Evolutionary conservation across 78 protist species (phyloP).

Genomic region (Guillardia theta): DNA sequence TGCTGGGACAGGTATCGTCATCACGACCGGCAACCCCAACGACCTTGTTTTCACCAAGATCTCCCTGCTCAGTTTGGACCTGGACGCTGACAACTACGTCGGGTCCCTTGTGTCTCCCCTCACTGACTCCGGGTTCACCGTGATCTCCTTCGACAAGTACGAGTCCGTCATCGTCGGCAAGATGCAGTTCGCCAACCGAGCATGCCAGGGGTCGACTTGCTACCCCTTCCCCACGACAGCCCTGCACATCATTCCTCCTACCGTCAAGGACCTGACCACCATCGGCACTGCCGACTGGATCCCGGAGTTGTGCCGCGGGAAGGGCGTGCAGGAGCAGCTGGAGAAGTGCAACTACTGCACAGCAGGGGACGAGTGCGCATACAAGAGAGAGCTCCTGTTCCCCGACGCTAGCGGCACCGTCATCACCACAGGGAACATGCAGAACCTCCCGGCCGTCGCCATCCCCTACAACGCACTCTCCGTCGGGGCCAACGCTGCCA

Average conservation of each 20-base stretch:
- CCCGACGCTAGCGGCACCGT: neutral
- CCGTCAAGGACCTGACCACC: neutral
- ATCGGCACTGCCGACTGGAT: neutral
- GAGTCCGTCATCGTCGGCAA: neutral
- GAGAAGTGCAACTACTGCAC: neutral
- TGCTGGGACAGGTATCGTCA: neutral
- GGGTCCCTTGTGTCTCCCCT: too few relatives aligned
- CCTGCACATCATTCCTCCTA: neutral
- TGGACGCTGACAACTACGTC: too few relatives aligned
- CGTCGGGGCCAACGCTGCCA: too few relatives aligned
- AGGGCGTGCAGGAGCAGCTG: neutral
- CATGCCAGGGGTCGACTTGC: too few relatives aligned
- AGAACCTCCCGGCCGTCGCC: neutral
- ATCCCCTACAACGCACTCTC: neutral
- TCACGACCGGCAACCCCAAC: neutral
- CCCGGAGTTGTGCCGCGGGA: neutral
- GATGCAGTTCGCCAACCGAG: neutral
- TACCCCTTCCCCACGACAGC: neutral
- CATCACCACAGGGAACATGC: neutral
- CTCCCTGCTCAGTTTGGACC: too few relatives aligned
- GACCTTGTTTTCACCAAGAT: neutral
- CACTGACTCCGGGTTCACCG: neutral
- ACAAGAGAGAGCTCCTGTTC: neutral
- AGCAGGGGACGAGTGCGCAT: neutral
- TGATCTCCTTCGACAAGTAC: constrained; percentile 9